Base-by-base conservation (phyloP, 2,329 filamentous ascomycete genomes). In the Penicillium sp. region DNA sequence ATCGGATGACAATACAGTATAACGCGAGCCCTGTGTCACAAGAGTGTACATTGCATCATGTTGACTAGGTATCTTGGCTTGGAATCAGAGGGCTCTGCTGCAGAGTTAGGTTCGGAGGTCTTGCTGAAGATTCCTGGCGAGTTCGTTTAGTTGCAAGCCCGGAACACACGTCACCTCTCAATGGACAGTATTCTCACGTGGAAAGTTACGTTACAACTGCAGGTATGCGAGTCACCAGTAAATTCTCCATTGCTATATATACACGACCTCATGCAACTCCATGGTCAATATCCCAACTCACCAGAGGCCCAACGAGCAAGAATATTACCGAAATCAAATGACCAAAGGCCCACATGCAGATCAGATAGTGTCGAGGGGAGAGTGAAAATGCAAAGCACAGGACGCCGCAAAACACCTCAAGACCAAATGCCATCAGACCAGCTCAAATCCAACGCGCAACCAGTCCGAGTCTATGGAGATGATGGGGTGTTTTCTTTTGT, bases 331-430 rank as follows among this genome's bases (percentile, higher is more conserved):
- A 38, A 38, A 55, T 31, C 25, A 44, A 55, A 48, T 31, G 40
- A 38, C 48, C 48, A 8, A 53, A 31, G 45, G 42, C 44, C 44
- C 46, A 54, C 31, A 60, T 61, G 56, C 54, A 58, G 44, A 52
- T 55, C 51, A 60, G 45, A 55, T 31, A 57, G 54, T 59, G 55
- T 60, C 58, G 58, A 65, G 65, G 57, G 61, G 66, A 69, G 63
- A 65, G 65, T 64, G 61, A 62, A 64, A 59, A 62, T 46, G 52
- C 49, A 54, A 55, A 57, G 51, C 50, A 56, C 46, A 53, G 46
- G 51, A 63, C 61, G 60, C 61, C 61, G 35, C 40, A 44, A 48
- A 62, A 63, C 61, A 62, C 61, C 61, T 56, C 53, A 47, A 56
- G 43, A 51, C 46, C 53, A 61, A 54, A 62, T 61, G 56, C 54